Percentiles rank a stretch among this genome's conserved stretches.
Conservation (phyloP, 2,329 filamentous ascomycete species). For the Talaromyces sp. region DNA sequence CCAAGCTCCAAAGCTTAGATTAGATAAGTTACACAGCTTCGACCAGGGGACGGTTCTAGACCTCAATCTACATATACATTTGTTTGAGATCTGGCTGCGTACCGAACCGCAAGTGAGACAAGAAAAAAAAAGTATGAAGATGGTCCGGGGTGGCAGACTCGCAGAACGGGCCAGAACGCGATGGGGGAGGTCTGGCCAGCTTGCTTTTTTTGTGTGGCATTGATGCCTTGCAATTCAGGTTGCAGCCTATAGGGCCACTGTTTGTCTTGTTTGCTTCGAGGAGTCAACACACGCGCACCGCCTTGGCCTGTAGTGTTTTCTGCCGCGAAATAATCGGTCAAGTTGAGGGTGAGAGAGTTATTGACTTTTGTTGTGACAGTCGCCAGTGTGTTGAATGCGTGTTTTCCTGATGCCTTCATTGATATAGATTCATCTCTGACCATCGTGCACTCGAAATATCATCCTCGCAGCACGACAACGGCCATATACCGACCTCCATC, state of each 20-base stretch:
- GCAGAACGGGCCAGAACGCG: slow-evolving; percentile 11
- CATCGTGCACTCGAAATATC: background rate
- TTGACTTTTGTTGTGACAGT: background rate
- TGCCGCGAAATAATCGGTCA: slow-evolving; percentile 10
- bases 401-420: background rate
- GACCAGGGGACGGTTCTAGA: slow-evolving; percentile 6
- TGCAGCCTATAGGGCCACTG: background rate
- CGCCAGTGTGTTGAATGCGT: background rate
- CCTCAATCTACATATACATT: background rate
- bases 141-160: background rate
- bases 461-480: background rate
- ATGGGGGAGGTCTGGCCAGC: background rate
- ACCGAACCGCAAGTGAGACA: background rate
- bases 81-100: background rate
- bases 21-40: background rate
- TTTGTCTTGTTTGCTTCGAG: slow-evolving; percentile 10
- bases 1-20: slow-evolving; percentile 9
- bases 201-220: background rate
- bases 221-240: background rate
- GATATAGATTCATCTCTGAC: background rate
- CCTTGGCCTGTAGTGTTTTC: slow-evolving; percentile 10
- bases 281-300: background rate
- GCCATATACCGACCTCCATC: background rate
- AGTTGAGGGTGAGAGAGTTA: background rate
- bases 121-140: background rate